Evolutionary conservation across 2,329 filamentous ascomycete species (phyloP), one percentile per base, ranked within the genome.

Genomic region (Alternaria sp.): DNA sequence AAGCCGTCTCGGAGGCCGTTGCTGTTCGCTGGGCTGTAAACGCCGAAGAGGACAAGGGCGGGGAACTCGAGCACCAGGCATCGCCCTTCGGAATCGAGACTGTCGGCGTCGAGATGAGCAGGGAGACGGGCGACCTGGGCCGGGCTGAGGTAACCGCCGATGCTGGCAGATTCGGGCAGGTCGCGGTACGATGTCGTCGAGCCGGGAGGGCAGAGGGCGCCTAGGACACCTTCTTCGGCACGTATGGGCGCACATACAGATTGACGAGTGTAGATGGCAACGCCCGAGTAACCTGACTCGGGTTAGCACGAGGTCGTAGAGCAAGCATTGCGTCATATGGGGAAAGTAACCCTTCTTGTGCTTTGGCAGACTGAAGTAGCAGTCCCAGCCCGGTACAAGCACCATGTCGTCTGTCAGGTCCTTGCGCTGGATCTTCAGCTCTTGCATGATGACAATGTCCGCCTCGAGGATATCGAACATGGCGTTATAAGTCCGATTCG

Each of bases 371-470:
- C 93, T 97, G 79, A 97, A 97, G 79, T 90, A 97, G 65, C 93
- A 93, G 75, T 99, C 95, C 94, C 94, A 99, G 11, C 95, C 95
- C 0, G 91, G 88, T 0, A 98, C 88, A 33, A 98, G 82, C 9
- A 98, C 93, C 92, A 98, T 98, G 69, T 98, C 95, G 83, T 98
- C 95, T 39, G 84, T 85, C 1, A 99, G 82, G 68, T 97, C 93
- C 74, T 97, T 97, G 56, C 90, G 86, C 74, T 98, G 95, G 39
- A 98, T 97, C 79, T 98, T 99, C 41, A 92, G 89, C 78, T 98
- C 95, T 77, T 99, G 95, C 82, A 98, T 93, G 58, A 97, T 85
- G 17, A 98, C 88, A 63, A 99, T 95, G 76, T 99, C 95, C 52
- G 93, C 88, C 75, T 95, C 91, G 6, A 99, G 85, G 41, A 90